Percentiles rank a stretch among this genome's conserved stretches.
phyloP scores from a whole-genome alignment of 1,284 basidiomycete species.

The Moesziomyces parantarcticus region DNA sequence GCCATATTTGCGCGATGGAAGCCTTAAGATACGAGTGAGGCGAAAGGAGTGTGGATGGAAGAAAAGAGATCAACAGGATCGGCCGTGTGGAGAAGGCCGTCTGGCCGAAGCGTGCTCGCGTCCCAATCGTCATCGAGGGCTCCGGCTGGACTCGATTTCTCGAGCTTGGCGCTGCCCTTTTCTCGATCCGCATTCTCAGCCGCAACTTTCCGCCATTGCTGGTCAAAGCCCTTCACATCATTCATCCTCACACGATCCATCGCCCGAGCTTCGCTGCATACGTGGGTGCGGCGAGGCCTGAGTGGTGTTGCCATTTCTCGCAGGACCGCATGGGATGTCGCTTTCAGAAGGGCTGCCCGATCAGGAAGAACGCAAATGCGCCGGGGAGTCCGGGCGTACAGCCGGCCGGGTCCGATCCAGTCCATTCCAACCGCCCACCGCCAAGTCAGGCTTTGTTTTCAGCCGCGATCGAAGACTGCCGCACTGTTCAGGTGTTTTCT shows the following conservation, averaged over 20 bases:
- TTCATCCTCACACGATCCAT: too few species aligned
- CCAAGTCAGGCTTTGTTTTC: not conserved
- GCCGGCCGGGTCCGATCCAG: constrained; percentile 14
- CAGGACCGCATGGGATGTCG: not conserved
- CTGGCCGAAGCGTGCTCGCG: not conserved
- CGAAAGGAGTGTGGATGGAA: constrained; percentile 6
- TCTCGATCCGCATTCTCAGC: too few species aligned
- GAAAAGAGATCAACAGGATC: constrained; percentile 2
- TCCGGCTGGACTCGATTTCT: not conserved
- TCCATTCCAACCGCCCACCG: constrained; percentile 1
- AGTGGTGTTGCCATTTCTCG: too few species aligned
- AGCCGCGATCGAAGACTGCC: constrained; percentile 2
- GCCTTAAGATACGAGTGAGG: not conserved
- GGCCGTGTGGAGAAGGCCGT: constrained; percentile 1
- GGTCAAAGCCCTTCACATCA: too few species aligned
- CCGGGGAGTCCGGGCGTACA: constrained; percentile 2
- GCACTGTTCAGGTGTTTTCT: not conserved
- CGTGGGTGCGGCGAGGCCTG: too few species aligned
- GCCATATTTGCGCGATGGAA: constrained; percentile 26
- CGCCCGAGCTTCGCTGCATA: too few species aligned
- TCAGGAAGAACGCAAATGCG: not conserved
- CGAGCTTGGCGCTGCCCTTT: not conserved
- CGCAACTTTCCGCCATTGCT: too few species aligned
- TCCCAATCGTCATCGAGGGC: not conserved
- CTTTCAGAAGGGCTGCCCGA: not conserved